A percentile compares a stretch with the other conserved stretches of the same genome.
These are phyloP conservation scores for Myotisia sp. DNA, from an alignment of 2,329 filamentous ascomycete species.

Conservation along the genomic window DNA sequence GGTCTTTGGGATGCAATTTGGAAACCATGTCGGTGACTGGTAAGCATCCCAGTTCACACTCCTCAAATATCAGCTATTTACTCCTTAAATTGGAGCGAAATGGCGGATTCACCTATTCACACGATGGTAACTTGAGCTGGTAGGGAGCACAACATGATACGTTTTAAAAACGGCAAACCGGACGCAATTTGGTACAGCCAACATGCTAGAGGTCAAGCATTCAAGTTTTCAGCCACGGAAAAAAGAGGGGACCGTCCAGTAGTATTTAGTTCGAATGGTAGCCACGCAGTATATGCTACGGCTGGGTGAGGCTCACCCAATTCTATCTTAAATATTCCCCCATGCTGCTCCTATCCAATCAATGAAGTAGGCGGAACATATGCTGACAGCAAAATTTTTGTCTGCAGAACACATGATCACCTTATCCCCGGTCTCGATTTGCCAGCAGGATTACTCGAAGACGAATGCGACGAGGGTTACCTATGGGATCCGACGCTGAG, in stretches of 20 bases:
- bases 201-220: conserved; percentile 49
- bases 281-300: conserved; percentile 51
- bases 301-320: conserved; percentile 24
- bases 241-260: conserved; percentile 42
- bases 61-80: neutral
- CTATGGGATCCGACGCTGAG: conserved; percentile 47
- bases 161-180: conserved; percentile 44
- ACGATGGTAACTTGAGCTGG: conserved; percentile 2
- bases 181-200: conserved; percentile 49
- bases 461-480: conserved; percentile 41
- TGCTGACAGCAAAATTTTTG: too few relatives aligned
- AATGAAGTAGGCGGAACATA: too few relatives aligned
- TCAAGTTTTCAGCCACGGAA: conserved; percentile 42
- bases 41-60: conserved; percentile 15
- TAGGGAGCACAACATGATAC: conserved; percentile 54
- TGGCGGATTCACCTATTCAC: neutral
- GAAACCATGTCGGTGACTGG: conserved; percentile 52
- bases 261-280: conserved; percentile 45
- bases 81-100: too few relatives aligned
- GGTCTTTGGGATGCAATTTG: conserved; percentile 37
- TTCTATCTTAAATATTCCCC: too few relatives aligned
- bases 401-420: conserved; percentile 45
- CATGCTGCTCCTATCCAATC: too few relatives aligned
- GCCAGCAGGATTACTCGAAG: conserved; percentile 38
- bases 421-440: conserved; percentile 48